phyloP scores from a whole-genome alignment of 306 rosid species.

The Cucumis melo region DNA sequence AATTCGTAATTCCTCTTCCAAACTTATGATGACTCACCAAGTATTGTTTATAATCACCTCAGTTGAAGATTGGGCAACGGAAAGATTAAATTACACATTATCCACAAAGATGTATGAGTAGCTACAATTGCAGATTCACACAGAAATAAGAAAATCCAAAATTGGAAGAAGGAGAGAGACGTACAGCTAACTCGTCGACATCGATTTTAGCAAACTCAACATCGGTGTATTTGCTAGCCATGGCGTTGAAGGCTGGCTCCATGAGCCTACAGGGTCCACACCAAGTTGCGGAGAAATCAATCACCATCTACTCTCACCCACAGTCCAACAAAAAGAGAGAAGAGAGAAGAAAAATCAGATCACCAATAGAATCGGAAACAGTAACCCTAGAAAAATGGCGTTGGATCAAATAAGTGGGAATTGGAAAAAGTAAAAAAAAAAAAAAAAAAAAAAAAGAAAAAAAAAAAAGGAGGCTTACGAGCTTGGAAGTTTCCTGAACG shows the following conservation, averaged over 20 bases:
- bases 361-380: not conserved
- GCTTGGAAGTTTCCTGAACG: constrained; percentile 29
- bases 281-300: constrained; percentile 92
- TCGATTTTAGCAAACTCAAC: constrained; percentile 78
- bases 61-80: not conserved
- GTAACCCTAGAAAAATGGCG: not conserved
- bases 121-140: not conserved
- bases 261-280: constrained; percentile 88
- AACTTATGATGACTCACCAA: not conserved
- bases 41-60: not conserved
- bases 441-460: too few species aligned
- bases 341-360: not conserved
- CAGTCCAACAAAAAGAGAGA: not conserved
- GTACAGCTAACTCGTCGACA: constrained; percentile 70
- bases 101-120: not conserved
- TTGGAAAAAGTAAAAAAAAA: not conserved
- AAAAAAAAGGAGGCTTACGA: constrained; percentile 18
- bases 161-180: not conserved
- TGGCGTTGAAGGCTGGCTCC: constrained; percentile 46
- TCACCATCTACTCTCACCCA: constrained; percentile 33
- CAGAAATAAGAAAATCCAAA: not conserved
- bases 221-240: constrained; percentile 38
- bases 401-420: not conserved
- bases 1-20: not conserved
- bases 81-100: not conserved